Evolutionary conservation across 2,329 filamentous ascomycete genomes (phyloP), one percentile per base, ranked within the genome.

Genomic region (Ophiocordyceps robertsii): DNA sequence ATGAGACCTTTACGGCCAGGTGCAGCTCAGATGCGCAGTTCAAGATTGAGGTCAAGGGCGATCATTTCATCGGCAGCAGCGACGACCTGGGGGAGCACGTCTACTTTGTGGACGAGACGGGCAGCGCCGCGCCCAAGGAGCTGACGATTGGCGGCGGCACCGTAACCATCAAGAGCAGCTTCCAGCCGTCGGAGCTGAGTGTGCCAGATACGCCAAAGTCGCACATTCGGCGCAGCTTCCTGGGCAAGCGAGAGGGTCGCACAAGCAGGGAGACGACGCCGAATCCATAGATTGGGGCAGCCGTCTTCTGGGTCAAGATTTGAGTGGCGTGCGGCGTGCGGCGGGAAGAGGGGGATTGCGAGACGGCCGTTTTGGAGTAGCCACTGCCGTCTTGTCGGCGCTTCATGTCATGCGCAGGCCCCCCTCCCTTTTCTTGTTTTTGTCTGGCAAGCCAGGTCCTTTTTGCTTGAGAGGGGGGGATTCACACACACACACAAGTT

Each of bases 81-180:
- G 82, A 89, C 43, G 76, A 82, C 45, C 72, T 98, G 0, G 92
- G 92, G 42, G 89, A 96, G 56, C 77, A 77, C 6, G 59, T 83
- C n/a, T 94, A 95, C 65, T 89, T 93, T 57, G 77, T 98, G n/a
- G 87, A 90, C 49, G 90, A 98, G 57, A 75, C 71, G 2, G 75
- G 77, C 3, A 66, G 70, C 1, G 76, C 75, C 11, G 68, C 72
- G 29, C 82, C 90, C 51, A 92, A 90, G 68, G 69, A 77, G 35
- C 64, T 98, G 41, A 73, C 68, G 30, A 80, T 89, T 24, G 90
- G 90, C 12, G 70, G 66, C 31, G 88, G 87, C 21, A 73, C 65
- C 1, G 81, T 95, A 1, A 69, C 77, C 0, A 59, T 95, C 38
- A 82, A 79, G 66, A 92, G 82, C 57, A 76, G 68, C 42, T 95